Conservation (phyloP, 2,329 filamentous ascomycete species). For the Xylaria sp. region DNA sequence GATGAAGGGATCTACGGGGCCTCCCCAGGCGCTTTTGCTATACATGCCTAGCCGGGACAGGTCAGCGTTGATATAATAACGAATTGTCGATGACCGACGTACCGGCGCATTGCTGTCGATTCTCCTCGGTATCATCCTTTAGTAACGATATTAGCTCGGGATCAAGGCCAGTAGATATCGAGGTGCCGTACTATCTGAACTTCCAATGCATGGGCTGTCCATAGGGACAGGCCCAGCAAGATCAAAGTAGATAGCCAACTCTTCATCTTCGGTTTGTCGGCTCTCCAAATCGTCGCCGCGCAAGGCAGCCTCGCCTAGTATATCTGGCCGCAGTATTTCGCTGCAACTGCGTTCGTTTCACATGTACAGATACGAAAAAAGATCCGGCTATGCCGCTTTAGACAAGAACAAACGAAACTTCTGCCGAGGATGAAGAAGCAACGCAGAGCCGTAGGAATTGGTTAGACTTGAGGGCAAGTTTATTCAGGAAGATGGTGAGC, state of each 20-base stretch:
- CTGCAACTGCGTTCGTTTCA: conserved; percentile 1
- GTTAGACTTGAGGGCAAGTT: not conserved
- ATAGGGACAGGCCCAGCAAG: conserved; percentile 56
- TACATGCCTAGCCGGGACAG: conserved; percentile 74
- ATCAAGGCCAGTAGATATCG: not conserved
- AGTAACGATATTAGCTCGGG: conserved; percentile 17
- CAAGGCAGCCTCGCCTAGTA: conserved; percentile 34
- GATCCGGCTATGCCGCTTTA: not conserved
- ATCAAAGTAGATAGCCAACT: conserved; percentile 53
- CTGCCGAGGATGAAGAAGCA: not conserved
- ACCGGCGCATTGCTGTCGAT: conserved; percentile 79
- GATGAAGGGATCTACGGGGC: conserved; percentile 86
- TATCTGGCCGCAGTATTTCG: conserved; percentile 26
- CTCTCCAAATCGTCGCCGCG: conserved; percentile 25
- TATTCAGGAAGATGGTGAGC: not conserved
- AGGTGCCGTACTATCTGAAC: conserved; percentile 54
- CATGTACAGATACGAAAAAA: conserved; percentile 3
- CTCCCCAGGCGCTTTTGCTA: conserved; percentile 85
- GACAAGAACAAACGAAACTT: conserved; percentile 6
- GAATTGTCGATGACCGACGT: conserved; percentile 26
- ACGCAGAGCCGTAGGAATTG: not conserved
- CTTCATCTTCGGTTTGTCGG: conserved; percentile 51
- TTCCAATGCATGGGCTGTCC: conserved; percentile 60
- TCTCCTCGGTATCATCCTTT: conserved; percentile 75
- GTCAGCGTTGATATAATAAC: conserved; percentile 22